Conservation (phyloP, 441 rosid species). For the Syzygium malaccense region DNA sequence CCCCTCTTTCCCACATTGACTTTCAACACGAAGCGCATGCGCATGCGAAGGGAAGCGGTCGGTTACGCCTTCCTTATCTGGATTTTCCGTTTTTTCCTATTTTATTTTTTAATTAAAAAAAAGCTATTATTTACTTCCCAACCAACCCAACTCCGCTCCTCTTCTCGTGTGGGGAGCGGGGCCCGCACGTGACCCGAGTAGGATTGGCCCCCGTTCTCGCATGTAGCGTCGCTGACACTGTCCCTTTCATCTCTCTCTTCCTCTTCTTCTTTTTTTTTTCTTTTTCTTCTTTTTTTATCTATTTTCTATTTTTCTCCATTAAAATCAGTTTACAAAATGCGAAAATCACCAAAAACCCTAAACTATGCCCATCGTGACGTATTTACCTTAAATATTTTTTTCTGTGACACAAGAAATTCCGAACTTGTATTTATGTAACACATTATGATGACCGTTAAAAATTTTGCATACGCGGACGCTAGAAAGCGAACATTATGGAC, state of each 20-base stretch:
- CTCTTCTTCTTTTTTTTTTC: neutral
- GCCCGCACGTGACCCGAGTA: neutral
- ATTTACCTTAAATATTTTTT: too few species aligned
- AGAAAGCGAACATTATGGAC: neutral
- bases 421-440: too few species aligned
- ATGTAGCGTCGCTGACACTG: neutral
- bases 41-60: too few species aligned
- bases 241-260: neutral
- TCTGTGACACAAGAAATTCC: too few species aligned
- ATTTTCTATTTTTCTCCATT: neutral
- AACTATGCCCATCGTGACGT: rapidly evolving
- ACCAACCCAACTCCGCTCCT: neutral
- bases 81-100: rapidly evolving
- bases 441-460: too few species aligned
- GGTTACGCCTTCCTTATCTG: neutral
- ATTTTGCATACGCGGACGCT: neutral
- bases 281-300: neutral
- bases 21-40: neutral
- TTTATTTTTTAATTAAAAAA: rapidly evolving
- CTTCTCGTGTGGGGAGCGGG: neutral
- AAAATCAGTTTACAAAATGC: neutral
- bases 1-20: neutral
- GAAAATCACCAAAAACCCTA: too few species aligned
- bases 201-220: neutral
- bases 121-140: neutral